Base-by-base conservation (phyloP, 2,329 filamentous ascomycete species). In the Phialocephala subalpina region DNA sequence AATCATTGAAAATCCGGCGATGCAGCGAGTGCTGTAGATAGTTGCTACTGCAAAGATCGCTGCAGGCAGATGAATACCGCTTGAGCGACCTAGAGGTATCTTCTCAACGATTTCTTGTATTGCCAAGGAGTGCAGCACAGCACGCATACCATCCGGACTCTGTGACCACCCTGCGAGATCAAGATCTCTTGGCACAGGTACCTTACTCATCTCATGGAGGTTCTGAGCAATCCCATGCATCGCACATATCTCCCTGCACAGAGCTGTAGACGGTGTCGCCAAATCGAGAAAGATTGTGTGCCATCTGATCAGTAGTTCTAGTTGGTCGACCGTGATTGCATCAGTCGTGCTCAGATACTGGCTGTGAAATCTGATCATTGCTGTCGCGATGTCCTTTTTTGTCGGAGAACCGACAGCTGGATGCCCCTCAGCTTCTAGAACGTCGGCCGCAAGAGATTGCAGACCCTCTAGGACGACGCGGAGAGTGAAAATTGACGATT, bases 91-190 rank as follows among this genome's bases (percentile, higher is more conserved):
- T 22, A 80, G 73, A 3, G 80, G 80, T 5, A 82, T 70, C 63
- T 80, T 77, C 62, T 82, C 80, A 25, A 82, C 72, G 8, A 82
- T 81, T 52, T 81, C 79, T 65, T 82, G 80, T 36, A 82, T 82
- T 0, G 80, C 79, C 33, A 80, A 75, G 1, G 80, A 78, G 52
- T 82, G 80, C 14, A 82, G 70, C 5, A 82, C 69, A 4, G 79
- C 78, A 38, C 77, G 74, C 5, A 78, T 76, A 4, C 78, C 80
- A 58, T 81, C 76, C 38, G 77, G 72, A 1, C 76, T 78, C 7
- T 71, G 73, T 6, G 72, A 74, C 80, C 80, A 82, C 36, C 73
- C 74, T 2, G 72, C 62, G 25, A 80, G 67, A 62, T 82, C 79
- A 12, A 80, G 77, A 2, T 71, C 73, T 1, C 73, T 49, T 3